Conservation (phyloP, 768 basidiomycete species). For the Pisolithus marmoratus region DNA sequence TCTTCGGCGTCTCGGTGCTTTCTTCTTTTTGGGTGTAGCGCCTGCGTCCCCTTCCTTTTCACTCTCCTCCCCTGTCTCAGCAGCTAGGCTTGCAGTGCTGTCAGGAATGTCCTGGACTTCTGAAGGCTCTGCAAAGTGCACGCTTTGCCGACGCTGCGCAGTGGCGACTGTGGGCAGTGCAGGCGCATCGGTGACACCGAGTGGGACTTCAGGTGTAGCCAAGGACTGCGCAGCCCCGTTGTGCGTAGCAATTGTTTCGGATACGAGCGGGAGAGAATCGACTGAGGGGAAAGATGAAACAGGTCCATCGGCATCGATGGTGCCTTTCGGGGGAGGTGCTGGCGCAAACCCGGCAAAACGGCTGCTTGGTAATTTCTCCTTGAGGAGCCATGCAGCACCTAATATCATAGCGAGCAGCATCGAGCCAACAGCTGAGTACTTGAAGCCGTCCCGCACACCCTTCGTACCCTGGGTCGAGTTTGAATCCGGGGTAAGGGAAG, state of each 20-base stretch:
- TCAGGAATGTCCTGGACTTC: conserved; percentile 8
- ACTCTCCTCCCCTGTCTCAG: conserved; percentile 46
- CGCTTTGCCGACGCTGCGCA: background rate
- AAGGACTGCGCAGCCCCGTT: background rate
- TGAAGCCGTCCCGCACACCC: conserved; percentile 10
- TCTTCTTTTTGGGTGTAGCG: conserved; percentile 39
- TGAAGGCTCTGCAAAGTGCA: conserved; percentile 5
- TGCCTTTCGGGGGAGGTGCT: background rate
- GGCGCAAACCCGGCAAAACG: conserved; percentile 6
- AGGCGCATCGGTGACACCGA: conserved; percentile 1
- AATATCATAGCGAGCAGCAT: conserved; percentile 19
- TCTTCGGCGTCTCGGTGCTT: conserved; percentile 35
- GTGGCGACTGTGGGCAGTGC: background rate
- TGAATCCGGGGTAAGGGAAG: conserved; percentile 6
- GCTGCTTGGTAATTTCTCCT: conserved; percentile 10
- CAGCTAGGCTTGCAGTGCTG: conserved; percentile 1
- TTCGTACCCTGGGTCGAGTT: background rate
- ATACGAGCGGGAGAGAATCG: background rate
- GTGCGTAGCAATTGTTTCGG: background rate
- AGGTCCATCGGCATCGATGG: background rate
- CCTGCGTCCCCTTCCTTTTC: conserved; percentile 47
- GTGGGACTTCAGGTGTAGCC: background rate
- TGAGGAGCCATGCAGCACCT: conserved; percentile 22
- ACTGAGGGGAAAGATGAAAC: conserved; percentile 3
- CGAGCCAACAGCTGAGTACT: conserved; percentile 14